Evolutionary conservation across 2,329 filamentous ascomycete genomes (phyloP).

Genomic region (Apiospora phragmitis): DNA sequence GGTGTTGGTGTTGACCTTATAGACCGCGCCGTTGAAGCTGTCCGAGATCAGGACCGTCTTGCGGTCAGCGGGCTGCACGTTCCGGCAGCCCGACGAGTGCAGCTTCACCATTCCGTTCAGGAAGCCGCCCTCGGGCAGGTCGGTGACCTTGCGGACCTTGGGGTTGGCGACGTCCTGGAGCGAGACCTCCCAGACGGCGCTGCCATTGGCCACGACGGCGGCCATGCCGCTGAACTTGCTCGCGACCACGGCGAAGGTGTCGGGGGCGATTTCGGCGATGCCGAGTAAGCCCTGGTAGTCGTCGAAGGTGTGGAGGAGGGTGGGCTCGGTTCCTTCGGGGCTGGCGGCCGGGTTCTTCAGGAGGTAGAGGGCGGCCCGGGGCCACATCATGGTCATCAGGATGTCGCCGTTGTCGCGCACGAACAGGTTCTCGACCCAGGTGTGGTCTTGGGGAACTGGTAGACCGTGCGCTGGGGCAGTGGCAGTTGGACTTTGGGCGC

Average conservation of each 20-base stretch:
- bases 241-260: slow-evolving; percentile 24
- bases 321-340: slow-evolving; percentile 17
- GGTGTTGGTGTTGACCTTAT: slow-evolving; percentile 24
- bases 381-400: slow-evolving; percentile 31
- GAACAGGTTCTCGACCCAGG: slow-evolving; percentile 35
- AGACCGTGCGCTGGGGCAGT: slow-evolving; percentile 20
- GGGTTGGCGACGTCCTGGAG: slow-evolving; percentile 16
- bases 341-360: slow-evolving; percentile 27
- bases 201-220: slow-evolving; percentile 16
- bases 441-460: slow-evolving; percentile 21
- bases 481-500: not conserved
- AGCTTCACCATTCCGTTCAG: slow-evolving; percentile 27
- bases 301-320: slow-evolving; percentile 30
- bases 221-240: slow-evolving; percentile 14
- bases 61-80: not conserved
- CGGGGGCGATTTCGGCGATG: slow-evolving; percentile 31
- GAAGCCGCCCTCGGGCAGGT: slow-evolving; percentile 19
- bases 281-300: slow-evolving; percentile 28
- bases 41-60: slow-evolving; percentile 27
- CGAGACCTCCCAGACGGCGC: slow-evolving; percentile 20
- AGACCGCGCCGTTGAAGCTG: slow-evolving; percentile 26
- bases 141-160: slow-evolving; percentile 19
- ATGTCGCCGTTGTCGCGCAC: slow-evolving; percentile 33
- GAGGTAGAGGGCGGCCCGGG: slow-evolving; percentile 28
- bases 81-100: slow-evolving; percentile 16